phyloP scores from a whole-genome alignment of 1,284 basidiomycete species.

The Rhizoctonia solani region DNA sequence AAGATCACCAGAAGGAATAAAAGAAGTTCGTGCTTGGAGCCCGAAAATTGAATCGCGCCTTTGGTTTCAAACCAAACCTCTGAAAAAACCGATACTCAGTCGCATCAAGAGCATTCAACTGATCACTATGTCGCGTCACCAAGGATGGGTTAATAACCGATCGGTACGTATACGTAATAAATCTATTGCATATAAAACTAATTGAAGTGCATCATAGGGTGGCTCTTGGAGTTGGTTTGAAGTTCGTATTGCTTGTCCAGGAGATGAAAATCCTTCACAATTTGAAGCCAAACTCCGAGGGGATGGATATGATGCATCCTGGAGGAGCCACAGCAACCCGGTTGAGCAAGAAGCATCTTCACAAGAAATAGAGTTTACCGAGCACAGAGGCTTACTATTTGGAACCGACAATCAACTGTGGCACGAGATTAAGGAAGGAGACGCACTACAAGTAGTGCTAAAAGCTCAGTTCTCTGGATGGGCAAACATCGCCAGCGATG shows the following conservation, averaged over 20 bases:
- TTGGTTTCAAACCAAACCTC: neutral
- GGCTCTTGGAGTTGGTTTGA: constrained; percentile 17
- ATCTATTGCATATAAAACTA: neutral
- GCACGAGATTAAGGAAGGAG: neutral
- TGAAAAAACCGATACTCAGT: neutral
- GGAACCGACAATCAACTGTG: constrained; percentile 1
- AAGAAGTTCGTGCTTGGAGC: neutral
- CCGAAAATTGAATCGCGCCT: neutral
- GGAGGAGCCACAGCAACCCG: constrained; percentile 11
- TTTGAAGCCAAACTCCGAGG: neutral
- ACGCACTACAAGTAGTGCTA: constrained; percentile 3
- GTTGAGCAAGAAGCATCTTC: too few relatives aligned
- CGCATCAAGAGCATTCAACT: constrained; percentile 14
- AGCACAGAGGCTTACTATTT: neutral
- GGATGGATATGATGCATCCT: neutral
- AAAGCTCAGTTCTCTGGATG: constrained; percentile 1
- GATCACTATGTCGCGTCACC: neutral
- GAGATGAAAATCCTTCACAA: neutral
- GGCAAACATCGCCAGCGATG: neutral
- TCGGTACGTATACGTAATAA: neutral
- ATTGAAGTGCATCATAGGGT: neutral
- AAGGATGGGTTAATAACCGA: neutral
- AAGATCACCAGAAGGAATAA: neutral
- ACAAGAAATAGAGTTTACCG: neutral
- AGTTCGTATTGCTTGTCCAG: neutral